Percentiles rank a stretch among this genome's conserved stretches.
Evolutionary conservation across 1,139 yeast species (phyloP).

Genomic region (Suhomyces chickasaworum): DNA sequence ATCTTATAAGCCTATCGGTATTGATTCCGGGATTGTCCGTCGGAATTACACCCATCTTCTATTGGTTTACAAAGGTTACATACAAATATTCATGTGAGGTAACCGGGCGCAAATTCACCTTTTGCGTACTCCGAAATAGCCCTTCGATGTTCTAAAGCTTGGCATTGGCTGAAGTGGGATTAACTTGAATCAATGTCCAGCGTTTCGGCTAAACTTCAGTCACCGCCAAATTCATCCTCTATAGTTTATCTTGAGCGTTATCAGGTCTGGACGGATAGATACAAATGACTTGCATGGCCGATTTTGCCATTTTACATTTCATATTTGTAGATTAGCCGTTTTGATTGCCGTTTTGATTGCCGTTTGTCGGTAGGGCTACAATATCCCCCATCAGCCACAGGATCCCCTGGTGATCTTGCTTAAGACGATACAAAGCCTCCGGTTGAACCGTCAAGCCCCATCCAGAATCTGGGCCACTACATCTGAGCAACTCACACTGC

Average conservation of each 20-base stretch:
- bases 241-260: not conserved
- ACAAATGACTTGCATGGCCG: not conserved
- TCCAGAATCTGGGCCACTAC: too few species aligned
- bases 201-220: not conserved
- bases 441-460: too few species aligned
- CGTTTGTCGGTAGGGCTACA: too few species aligned
- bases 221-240: not conserved
- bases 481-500: too few species aligned
- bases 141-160: not conserved
- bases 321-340: too few species aligned
- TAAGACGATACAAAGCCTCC: too few species aligned
- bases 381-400: too few species aligned
- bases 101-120: not conserved
- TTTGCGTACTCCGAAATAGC: not conserved
- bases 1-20: not conserved
- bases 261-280: not conserved
- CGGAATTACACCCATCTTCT: not conserved
- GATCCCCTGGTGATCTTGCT: too few species aligned
- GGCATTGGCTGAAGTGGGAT: constrained; percentile 1
- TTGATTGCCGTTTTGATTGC: too few species aligned
- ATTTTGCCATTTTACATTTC: not conserved
- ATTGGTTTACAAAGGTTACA: not conserved
- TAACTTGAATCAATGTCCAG: not conserved
- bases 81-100: not conserved
- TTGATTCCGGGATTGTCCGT: not conserved